These are phyloP conservation scores for Auricularia auricula-judae DNA, from an alignment of 768 basidiomycete species.

Conservation along the genomic window DNA sequence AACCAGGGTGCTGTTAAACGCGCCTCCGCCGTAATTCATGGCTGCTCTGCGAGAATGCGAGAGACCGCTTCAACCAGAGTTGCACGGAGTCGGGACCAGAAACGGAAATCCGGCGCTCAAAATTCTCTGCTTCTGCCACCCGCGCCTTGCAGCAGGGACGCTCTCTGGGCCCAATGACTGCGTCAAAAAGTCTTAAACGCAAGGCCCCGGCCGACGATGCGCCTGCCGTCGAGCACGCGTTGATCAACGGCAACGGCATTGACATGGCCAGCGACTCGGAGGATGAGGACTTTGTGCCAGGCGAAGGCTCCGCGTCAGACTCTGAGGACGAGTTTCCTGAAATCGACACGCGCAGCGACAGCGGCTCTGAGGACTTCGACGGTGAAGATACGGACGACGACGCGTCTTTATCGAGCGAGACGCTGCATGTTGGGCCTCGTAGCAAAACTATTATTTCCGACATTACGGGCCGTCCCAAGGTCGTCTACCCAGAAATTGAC, in stretches of 20 bases:
- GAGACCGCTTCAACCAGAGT: constrained; percentile 16
- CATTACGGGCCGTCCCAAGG: constrained; percentile 77
- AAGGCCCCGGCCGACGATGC: constrained; percentile 26
- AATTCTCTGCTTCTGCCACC: background rate
- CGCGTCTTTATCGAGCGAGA: constrained; percentile 14
- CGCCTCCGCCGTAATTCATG: constrained; percentile 65
- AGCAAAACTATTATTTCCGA: constrained; percentile 61
- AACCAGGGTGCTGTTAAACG: constrained; percentile 12
- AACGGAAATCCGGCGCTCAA: background rate
- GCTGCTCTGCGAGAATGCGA: constrained; percentile 15
- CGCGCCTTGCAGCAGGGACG: too few relatives aligned
- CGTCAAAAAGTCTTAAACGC: constrained; percentile 48
- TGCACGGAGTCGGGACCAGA: constrained; percentile 3
- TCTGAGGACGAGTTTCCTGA: constrained; percentile 63
- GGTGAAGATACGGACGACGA: constrained; percentile 14
- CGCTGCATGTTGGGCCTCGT: constrained; percentile 48
- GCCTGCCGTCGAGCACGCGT: constrained; percentile 8
- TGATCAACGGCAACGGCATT: constrained; percentile 16
- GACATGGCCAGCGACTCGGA: constrained; percentile 64
- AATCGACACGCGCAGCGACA: constrained; percentile 32
- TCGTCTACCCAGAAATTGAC: constrained; percentile 79
- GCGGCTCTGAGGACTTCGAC: constrained; percentile 13
- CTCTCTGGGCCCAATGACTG: background rate
- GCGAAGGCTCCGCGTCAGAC: constrained; percentile 33
- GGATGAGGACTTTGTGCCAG: constrained; percentile 16